Conservation (phyloP, 768 basidiomycete species). For the Myochromella boudieri region DNA sequence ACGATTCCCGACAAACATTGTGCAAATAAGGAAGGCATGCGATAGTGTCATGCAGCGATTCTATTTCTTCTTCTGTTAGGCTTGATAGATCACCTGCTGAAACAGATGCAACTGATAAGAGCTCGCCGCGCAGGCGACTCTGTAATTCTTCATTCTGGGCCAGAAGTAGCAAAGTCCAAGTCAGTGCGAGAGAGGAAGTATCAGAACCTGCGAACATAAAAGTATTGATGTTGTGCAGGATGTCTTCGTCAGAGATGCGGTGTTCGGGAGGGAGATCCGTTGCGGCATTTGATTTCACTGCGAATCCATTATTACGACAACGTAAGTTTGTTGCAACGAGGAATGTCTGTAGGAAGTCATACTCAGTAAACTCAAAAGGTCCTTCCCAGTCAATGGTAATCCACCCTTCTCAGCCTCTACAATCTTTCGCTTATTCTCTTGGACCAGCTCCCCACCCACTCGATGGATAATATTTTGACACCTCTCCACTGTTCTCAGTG, state of each 20-base stretch:
- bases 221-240: conserved; percentile 83
- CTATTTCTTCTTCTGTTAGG: conserved; percentile 64
- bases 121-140: conserved; percentile 67
- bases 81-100: conserved; percentile 36
- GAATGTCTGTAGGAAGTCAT: conserved; percentile 26
- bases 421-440: conserved; percentile 77
- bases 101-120: conserved; percentile 44
- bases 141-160: conserved; percentile 69
- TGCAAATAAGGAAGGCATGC: conserved; percentile 69
- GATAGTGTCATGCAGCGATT: conserved; percentile 55
- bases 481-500: conserved; percentile 46
- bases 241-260: conserved; percentile 84
- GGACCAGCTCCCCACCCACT: conserved; percentile 73
- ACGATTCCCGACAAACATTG: conserved; percentile 71
- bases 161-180: conserved; percentile 81
- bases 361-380: conserved; percentile 79
- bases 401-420: conserved; percentile 56
- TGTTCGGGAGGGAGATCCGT: conserved; percentile 66
- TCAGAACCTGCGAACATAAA: conserved; percentile 92
- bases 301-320: neutral
- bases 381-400: conserved; percentile 57
- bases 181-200: conserved; percentile 78
- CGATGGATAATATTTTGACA: conserved; percentile 64
- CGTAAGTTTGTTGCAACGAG: neutral
- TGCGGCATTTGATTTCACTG: conserved; percentile 84